Percentiles rank a stretch among this genome's conserved stretches.
phyloP scores from a whole-genome alignment of 1,139 yeast species.

The Blastobotrys malaysiensis region DNA sequence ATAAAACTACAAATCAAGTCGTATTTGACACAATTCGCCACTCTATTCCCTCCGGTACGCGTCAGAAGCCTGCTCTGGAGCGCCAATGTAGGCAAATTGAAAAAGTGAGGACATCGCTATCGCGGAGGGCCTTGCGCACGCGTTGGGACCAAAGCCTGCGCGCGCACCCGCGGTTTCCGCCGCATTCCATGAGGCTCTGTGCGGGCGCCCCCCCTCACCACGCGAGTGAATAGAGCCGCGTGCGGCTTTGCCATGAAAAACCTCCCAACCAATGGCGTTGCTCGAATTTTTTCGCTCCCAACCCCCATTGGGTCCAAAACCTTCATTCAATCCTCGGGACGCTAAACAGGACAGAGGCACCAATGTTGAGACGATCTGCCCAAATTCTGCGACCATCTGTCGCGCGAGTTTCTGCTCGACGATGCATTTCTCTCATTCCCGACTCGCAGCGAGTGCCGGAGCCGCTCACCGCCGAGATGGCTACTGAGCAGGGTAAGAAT shows the following conservation, averaged over 20 bases:
- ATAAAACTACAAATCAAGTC: background rate
- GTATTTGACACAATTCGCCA: background rate
- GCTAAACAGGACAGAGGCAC: background rate
- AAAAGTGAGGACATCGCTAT: background rate
- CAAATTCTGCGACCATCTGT: background rate
- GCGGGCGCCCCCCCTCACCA: too few relatives aligned
- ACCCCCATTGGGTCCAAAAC: background rate
- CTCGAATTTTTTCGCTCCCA: background rate
- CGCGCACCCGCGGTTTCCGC: background rate
- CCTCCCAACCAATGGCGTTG: background rate
- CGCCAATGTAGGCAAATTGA: background rate
- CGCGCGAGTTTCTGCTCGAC: background rate
- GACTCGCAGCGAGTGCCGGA: background rate
- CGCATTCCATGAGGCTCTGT: background rate
- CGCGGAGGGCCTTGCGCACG: background rate
- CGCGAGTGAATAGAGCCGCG: too few relatives aligned
- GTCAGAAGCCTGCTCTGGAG: background rate
- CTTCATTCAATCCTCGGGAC: background rate
- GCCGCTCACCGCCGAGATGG: slow-evolving; percentile 9
- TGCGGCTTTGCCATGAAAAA: background rate
- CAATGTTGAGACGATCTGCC: background rate
- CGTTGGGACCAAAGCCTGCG: background rate
- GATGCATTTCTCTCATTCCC: background rate
- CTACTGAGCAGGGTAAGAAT: slow-evolving; percentile 9
- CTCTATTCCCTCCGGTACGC: background rate